These are phyloP conservation scores for Alternaria novae-zelandiae DNA, from an alignment of 2,329 filamentous ascomycete genomes.

Conservation along the genomic window DNA sequence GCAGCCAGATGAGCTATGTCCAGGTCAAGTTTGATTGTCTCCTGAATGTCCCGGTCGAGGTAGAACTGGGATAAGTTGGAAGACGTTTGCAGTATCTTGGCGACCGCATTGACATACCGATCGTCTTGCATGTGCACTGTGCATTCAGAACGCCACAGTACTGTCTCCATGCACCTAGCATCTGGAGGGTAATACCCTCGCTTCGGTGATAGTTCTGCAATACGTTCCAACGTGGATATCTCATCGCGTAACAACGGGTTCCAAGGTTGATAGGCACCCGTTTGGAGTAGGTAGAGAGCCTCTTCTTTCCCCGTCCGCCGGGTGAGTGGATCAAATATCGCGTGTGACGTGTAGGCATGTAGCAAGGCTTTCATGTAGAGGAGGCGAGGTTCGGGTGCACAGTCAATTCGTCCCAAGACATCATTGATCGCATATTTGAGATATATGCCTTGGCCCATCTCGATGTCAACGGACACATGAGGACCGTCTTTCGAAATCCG, in stretches of 20 bases:
- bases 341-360: conserved; percentile 67
- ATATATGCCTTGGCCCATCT: conserved; percentile 49
- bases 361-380: conserved; percentile 64
- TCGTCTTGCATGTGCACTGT: conserved; percentile 42
- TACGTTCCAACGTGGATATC: conserved; percentile 14
- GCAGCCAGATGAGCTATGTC: conserved; percentile 25
- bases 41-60: neutral
- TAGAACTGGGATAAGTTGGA: conserved; percentile 16
- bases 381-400: conserved; percentile 61
- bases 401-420: conserved; percentile 62
- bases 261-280: conserved; percentile 56
- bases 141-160: conserved; percentile 39
- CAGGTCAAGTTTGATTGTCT: neutral
- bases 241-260: conserved; percentile 10
- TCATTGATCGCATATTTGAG: conserved; percentile 61
- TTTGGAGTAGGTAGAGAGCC: conserved; percentile 58
- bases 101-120: conserved; percentile 22
- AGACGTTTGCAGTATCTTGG: conserved; percentile 20
- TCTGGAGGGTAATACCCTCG: conserved; percentile 41
- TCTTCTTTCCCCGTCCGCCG: conserved; percentile 67
- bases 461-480: conserved; percentile 55
- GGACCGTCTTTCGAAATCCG: conserved; percentile 26
- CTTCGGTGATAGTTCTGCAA: conserved; percentile 48
- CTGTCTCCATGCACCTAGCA: conserved; percentile 34
- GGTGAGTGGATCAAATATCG: conserved; percentile 62